phyloP scores from a whole-genome alignment of 1,284 basidiomycete species.

The Rhodotorula sp. region DNA sequence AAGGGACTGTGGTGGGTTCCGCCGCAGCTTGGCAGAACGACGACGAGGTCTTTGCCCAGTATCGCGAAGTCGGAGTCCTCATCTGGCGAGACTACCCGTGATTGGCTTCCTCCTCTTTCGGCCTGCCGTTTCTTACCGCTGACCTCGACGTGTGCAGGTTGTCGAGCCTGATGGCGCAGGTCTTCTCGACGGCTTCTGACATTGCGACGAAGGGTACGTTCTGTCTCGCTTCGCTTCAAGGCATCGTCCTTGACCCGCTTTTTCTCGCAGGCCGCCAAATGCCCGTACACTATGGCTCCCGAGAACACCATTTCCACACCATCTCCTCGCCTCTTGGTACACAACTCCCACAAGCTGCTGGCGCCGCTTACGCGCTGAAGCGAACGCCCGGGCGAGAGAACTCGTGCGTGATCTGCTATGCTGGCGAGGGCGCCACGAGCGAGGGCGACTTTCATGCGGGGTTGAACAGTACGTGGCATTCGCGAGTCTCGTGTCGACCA shows the following conservation, averaged over 20 bases:
- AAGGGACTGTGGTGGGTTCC: slow-evolving; percentile 72
- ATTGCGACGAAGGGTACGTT: slow-evolving; percentile 79
- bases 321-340: slow-evolving; percentile 93
- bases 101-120: slow-evolving; percentile 29
- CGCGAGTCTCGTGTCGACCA: no score
- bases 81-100: slow-evolving; percentile 75
- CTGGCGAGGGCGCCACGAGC: slow-evolving; percentile 67
- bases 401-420: slow-evolving; percentile 83
- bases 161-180: slow-evolving; percentile 70
- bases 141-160: slow-evolving; percentile 51
- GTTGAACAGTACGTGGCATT: slow-evolving; percentile 49
- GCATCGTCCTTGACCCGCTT: not conserved
- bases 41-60: slow-evolving; percentile 64
- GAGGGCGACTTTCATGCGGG: slow-evolving; percentile 60
- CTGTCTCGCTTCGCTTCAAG: slow-evolving; percentile 71
- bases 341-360: slow-evolving; percentile 85
- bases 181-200: slow-evolving; percentile 80
- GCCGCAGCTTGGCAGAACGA: slow-evolving; percentile 77
- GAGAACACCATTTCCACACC: slow-evolving; percentile 81
- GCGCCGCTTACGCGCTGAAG: slow-evolving; percentile 84
- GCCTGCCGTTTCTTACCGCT: no score
- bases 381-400: slow-evolving; percentile 68
- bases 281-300: slow-evolving; percentile 73
- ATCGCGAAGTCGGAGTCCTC: slow-evolving; percentile 76
- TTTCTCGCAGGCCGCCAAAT: slow-evolving; percentile 51